Conservation (phyloP, 2,329 filamentous ascomycete species). For the Sordariomycetes sp. region DNA sequence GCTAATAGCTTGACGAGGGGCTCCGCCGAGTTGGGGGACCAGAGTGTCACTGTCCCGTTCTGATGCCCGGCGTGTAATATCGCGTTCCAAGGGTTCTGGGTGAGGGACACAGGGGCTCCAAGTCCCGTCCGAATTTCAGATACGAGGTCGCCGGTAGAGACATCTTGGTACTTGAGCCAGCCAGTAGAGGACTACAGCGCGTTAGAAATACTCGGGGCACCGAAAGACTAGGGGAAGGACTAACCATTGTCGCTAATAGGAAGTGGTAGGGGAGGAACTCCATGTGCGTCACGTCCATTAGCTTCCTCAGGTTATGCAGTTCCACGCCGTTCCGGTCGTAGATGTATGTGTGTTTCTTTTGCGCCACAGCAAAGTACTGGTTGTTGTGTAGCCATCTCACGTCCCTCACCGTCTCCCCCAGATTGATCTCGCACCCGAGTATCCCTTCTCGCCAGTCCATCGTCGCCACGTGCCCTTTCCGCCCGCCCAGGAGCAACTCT, state of each 20-base stretch:
- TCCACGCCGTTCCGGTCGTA: slow-evolving; percentile 88
- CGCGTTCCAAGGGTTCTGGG: slow-evolving; percentile 86
- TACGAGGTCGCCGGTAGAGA: slow-evolving; percentile 81
- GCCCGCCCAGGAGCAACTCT: slow-evolving; percentile 70
- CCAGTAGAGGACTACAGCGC: slow-evolving; percentile 56
- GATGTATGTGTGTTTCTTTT: slow-evolving; percentile 95
- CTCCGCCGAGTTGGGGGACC: slow-evolving; percentile 83
- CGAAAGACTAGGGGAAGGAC: slow-evolving; percentile 16
- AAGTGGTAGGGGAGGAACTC: slow-evolving; percentile 97
- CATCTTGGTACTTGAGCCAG: slow-evolving; percentile 87
- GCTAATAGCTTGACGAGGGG: slow-evolving; percentile 85
- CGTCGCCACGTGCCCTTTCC: slow-evolving; percentile 88
- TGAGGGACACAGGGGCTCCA: slow-evolving; percentile 69
- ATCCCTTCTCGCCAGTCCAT: slow-evolving; percentile 95
- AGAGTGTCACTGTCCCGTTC: slow-evolving; percentile 86
- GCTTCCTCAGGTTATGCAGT: slow-evolving; percentile 80
- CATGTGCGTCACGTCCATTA: slow-evolving; percentile 83
- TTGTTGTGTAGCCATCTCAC: slow-evolving; percentile 90
- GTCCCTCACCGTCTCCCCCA: slow-evolving; percentile 83
- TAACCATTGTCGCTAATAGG: slow-evolving; percentile 70
- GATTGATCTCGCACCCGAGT: slow-evolving; percentile 78
- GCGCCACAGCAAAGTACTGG: slow-evolving; percentile 85
- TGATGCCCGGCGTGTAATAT: slow-evolving; percentile 88
- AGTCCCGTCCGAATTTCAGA: slow-evolving; percentile 74
- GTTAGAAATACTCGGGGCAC: slow-evolving; percentile 9